phyloP scores from a whole-genome alignment of 2,329 filamentous ascomycete genomes.

The Apiospora kogelbergensis region DNA sequence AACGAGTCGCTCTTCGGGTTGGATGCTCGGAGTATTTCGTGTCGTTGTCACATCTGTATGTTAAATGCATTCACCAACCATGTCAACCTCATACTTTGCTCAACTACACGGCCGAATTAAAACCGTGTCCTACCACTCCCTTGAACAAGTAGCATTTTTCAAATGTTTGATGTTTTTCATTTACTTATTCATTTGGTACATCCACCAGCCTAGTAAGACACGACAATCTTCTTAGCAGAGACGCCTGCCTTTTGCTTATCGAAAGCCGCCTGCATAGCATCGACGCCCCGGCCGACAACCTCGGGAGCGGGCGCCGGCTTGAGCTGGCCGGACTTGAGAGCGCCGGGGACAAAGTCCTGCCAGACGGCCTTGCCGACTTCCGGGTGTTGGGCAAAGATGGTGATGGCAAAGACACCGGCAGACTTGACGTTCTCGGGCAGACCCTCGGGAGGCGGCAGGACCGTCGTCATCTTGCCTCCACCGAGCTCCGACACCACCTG shows the following conservation, averaged over 20 bases:
- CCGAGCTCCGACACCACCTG: slow-evolving; percentile 8
- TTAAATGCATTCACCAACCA: neutral
- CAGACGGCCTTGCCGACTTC: slow-evolving; percentile 12
- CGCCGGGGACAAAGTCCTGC: slow-evolving; percentile 9
- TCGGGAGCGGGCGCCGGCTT: slow-evolving; percentile 8
- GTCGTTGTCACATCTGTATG: neutral
- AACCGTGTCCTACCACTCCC: neutral
- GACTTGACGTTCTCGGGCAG: slow-evolving; percentile 6
- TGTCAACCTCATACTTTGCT: neutral
- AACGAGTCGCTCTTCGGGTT: neutral
- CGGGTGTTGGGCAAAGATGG: neutral
- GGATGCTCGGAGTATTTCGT: neutral
- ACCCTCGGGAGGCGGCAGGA: slow-evolving; percentile 7
- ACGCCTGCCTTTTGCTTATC: slow-evolving; percentile 12
- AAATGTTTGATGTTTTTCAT: neutral
- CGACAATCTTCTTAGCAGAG: slow-evolving; percentile 11
- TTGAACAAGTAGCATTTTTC: neutral
- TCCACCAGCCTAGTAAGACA: neutral
- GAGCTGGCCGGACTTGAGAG: slow-evolving; percentile 12
- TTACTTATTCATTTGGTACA: neutral
- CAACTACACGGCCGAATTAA: neutral
- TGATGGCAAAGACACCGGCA: slow-evolving; percentile 3
- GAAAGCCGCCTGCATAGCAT: slow-evolving; percentile 1
- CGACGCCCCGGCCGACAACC: slow-evolving; percentile 11
- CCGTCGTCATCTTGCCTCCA: neutral